Conservation (phyloP, 371 early-diverging fungal species). For the Nosema granulosis region DNA sequence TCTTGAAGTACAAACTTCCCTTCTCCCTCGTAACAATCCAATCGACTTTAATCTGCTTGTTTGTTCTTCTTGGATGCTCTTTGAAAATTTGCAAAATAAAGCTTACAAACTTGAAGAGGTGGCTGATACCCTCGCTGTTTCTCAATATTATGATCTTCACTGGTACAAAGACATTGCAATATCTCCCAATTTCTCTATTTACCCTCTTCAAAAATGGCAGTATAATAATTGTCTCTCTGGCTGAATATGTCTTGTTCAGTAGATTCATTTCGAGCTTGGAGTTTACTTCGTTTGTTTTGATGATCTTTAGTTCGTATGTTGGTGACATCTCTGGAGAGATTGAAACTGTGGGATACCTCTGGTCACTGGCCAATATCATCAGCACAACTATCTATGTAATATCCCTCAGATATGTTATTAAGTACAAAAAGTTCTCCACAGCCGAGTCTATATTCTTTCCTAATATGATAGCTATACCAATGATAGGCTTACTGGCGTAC, state of each 20-base stretch:
- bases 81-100: constrained; percentile 65
- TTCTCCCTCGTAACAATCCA: constrained; percentile 59
- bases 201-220: constrained; percentile 96
- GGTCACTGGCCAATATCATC: constrained; percentile 83
- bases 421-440: constrained; percentile 74
- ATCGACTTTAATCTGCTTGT: constrained; percentile 46
- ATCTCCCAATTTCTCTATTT: constrained; percentile 77
- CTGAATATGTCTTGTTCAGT: constrained; percentile 77
- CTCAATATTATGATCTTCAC: constrained; percentile 92
- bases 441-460: constrained; percentile 92
- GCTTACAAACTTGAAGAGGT: constrained; percentile 70
- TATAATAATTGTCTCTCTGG: constrained; percentile 87
- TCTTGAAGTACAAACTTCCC: constrained; percentile 43
- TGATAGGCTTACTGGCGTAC: constrained; percentile 73
- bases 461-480: constrained; percentile 79
- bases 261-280: constrained; percentile 72
- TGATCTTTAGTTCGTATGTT: constrained; percentile 84
- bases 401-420: constrained; percentile 78
- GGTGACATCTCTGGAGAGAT: constrained; percentile 74
- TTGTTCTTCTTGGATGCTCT: constrained; percentile 24
- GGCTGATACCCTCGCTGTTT: constrained; percentile 79
- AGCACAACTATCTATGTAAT: constrained; percentile 82
- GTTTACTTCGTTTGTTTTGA: constrained; percentile 75
- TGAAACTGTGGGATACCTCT: constrained; percentile 72
- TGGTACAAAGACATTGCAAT: constrained; percentile 83